A percentile compares a stretch with the other conserved stretches of the same genome.
Evolutionary conservation across 805 yeast genomes (phyloP).

Genomic region (Candida namnaoensis): DNA sequence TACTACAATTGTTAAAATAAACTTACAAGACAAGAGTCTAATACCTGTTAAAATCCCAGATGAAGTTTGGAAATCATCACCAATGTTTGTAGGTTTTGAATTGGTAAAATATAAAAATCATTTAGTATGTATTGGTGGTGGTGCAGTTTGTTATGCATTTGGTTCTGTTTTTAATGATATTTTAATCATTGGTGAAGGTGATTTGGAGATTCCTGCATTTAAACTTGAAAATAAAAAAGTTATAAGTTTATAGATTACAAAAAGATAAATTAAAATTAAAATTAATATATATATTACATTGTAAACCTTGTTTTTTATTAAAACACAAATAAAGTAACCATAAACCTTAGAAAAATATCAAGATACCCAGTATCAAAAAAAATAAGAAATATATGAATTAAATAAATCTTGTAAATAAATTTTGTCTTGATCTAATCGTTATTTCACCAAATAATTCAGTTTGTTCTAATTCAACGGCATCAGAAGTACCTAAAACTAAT

Average conservation of each 20-base stretch:
- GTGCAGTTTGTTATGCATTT: slow-evolving; percentile 78
- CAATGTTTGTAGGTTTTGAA: slow-evolving; percentile 49
- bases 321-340: too few relatives aligned
- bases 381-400: background rate
- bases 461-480: slow-evolving; percentile 59
- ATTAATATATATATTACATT: too few relatives aligned
- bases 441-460: slow-evolving; percentile 52
- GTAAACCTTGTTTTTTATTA: too few relatives aligned
- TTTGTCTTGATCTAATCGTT: slow-evolving; percentile 36
- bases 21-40: slow-evolving; percentile 12
- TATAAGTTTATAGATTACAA: too few relatives aligned
- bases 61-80: slow-evolving; percentile 29
- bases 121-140: slow-evolving; percentile 45
- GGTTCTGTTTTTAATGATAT: slow-evolving; percentile 46
- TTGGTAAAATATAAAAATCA: slow-evolving; percentile 18
- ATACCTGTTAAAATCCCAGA: slow-evolving; percentile 21
- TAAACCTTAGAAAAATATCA: too few relatives aligned
- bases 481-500: slow-evolving; percentile 72
- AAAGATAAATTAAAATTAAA: too few relatives aligned
- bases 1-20: slow-evolving; percentile 29
- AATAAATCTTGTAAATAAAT: slow-evolving; percentile 21
- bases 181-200: slow-evolving; percentile 4
- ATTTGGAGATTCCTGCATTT: background rate
- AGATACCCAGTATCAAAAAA: background rate
- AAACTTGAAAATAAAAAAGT: background rate